These are phyloP conservation scores for Kitagawia praeruptora DNA, from an alignment of 129 eudicot genomes.

Conservation along the genomic window DNA sequence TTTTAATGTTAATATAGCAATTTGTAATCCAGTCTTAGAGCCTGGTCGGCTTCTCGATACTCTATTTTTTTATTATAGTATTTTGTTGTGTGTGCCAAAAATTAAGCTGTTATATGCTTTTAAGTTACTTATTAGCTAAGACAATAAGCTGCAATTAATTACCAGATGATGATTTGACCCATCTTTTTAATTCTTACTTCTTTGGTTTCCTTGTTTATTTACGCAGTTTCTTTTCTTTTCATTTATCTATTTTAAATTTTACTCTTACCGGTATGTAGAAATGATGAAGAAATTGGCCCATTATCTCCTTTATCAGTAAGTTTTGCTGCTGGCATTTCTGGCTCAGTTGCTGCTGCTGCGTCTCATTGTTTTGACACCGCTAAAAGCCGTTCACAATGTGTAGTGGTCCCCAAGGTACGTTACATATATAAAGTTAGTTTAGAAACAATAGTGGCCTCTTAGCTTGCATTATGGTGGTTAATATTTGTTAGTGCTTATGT, in stretches of 20 bases:
- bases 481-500: neutral
- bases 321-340: constrained; percentile 12
- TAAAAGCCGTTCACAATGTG: constrained; percentile 73
- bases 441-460: neutral
- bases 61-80: too few relatives aligned
- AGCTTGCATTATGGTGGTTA: neutral
- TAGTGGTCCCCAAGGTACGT: constrained; percentile 27
- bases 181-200: neutral
- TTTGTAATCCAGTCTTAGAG: too few relatives aligned
- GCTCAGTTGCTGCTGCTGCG: constrained; percentile 14
- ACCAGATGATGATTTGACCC: neutral
- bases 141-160: neutral
- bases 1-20: too few relatives aligned
- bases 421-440: neutral
- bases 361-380: constrained; percentile 86
- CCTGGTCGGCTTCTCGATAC: neutral
- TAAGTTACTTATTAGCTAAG: too few relatives aligned
- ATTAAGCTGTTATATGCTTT: neutral
- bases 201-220: too few relatives aligned
- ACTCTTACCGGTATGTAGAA: constrained; percentile 23
- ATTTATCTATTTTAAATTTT: neutral
- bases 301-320: constrained; percentile 53
- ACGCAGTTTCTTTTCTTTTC: too few relatives aligned
- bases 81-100: neutral
- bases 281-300: constrained; percentile 66